Conservation (phyloP, 1,284 basidiomycete genomes). For the Ustanciosporium gigantosporum region DNA sequence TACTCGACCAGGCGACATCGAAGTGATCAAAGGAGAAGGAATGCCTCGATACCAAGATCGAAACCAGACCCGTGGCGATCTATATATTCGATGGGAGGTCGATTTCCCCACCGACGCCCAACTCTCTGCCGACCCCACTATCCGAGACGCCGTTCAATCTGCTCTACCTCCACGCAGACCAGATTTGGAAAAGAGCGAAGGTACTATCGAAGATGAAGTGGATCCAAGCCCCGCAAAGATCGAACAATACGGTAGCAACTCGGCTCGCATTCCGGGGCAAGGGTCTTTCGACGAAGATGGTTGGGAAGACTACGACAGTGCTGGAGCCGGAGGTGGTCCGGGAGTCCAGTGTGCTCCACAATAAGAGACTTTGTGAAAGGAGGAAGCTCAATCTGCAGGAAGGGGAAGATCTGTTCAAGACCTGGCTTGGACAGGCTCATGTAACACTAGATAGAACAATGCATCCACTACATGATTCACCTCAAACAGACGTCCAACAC, state of each 20-base stretch:
- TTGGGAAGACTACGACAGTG: conserved; percentile 35
- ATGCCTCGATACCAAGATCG: conserved; percentile 50
- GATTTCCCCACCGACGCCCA: conserved; percentile 52
- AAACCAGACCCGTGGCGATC: conserved; percentile 39
- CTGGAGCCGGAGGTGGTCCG: conserved; percentile 33
- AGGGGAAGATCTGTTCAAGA: not conserved
- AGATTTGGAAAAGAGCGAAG: conserved; percentile 22
- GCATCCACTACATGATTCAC: no score
- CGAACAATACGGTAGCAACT: conserved; percentile 41
- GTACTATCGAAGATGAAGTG: conserved; percentile 32
- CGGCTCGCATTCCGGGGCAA: conserved; percentile 24
- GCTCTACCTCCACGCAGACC: conserved; percentile 43
- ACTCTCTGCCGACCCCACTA: conserved; percentile 15
- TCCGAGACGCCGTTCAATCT: conserved; percentile 18
- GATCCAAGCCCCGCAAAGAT: conserved; percentile 18
- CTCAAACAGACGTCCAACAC: no score
- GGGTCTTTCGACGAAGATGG: conserved; percentile 35
- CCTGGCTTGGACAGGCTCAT: no score
- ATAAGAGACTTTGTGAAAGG: no score
- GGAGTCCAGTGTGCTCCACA: conserved; percentile 52
- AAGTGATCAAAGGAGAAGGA: conserved; percentile 50
- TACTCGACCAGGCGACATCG: conserved; percentile 48
- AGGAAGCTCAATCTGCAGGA: no score
- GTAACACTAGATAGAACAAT: no score
- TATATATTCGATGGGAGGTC: conserved; percentile 53